phyloP scores from a whole-genome alignment of 768 basidiomycete species.

The Suillus cothurnatus region DNA sequence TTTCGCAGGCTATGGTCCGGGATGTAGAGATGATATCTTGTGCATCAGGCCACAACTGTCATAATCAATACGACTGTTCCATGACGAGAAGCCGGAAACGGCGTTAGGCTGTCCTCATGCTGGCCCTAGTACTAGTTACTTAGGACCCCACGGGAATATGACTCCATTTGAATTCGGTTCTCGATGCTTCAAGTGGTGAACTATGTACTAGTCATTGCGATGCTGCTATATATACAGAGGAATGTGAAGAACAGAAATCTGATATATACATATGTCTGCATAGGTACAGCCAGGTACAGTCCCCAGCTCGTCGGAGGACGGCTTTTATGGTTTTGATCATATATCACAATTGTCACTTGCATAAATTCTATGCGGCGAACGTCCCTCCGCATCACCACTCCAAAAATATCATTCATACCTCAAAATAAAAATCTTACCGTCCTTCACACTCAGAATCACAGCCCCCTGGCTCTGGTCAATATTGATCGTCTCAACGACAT shows the following conservation, averaged over 20 bases:
- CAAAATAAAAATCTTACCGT: slow-evolving; percentile 72
- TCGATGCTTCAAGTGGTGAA: not conserved
- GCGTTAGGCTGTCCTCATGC: too few relatives aligned
- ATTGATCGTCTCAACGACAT: slow-evolving; percentile 72
- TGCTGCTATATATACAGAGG: not conserved
- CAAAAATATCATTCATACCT: slow-evolving; percentile 50
- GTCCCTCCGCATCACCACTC: not conserved
- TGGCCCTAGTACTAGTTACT: not conserved
- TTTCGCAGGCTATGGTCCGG: too few relatives aligned
- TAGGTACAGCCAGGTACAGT: not conserved
- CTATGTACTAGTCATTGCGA: not conserved
- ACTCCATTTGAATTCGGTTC: not conserved
- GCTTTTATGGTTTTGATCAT: not conserved
- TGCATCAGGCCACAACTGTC: too few relatives aligned
- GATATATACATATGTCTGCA: not conserved
- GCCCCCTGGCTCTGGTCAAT: slow-evolving; percentile 78
- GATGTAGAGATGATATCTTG: too few relatives aligned
- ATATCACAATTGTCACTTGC: not conserved
- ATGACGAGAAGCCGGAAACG: too few relatives aligned
- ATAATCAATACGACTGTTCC: too few relatives aligned
- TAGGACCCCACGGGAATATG: not conserved
- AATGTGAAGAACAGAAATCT: not conserved
- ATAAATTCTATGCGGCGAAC: not conserved
- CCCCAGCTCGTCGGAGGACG: not conserved
- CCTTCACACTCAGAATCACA: slow-evolving; percentile 66